Conservation (phyloP, 2,329 filamentous ascomycete species). For the Diaporthe ilicicola region DNA sequence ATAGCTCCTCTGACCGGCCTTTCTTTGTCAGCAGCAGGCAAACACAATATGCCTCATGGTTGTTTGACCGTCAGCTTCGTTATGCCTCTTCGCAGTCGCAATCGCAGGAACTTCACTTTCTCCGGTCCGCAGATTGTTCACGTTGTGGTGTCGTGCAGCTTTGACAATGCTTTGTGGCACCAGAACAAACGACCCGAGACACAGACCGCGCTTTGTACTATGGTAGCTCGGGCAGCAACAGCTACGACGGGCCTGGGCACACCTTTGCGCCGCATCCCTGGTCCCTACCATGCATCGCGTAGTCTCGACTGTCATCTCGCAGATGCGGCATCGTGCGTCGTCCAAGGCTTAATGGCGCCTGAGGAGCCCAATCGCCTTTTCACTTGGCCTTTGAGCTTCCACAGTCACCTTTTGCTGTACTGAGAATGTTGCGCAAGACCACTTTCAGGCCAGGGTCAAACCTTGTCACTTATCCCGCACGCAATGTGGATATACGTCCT, state of each 20-base stretch:
- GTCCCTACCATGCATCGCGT: slow-evolving; percentile 27
- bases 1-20: neutral
- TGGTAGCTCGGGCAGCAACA: slow-evolving; percentile 32
- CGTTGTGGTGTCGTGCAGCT: neutral
- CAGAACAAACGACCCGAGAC: slow-evolving; percentile 21
- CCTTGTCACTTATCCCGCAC: slow-evolving; percentile 20
- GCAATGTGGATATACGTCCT: slow-evolving; percentile 9
- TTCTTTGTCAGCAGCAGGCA: neutral
- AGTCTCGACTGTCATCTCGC: slow-evolving; percentile 29
- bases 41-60: neutral
- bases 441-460: slow-evolving; percentile 14
- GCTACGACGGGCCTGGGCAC: slow-evolving; percentile 25
- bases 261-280: slow-evolving; percentile 21
- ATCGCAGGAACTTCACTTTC: slow-evolving; percentile 1
- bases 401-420: neutral
- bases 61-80: neutral
- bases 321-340: slow-evolving; percentile 33
- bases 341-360: slow-evolving; percentile 27
- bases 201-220: slow-evolving; percentile 24
- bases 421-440: slow-evolving; percentile 10
- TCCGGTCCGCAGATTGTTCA: slow-evolving; percentile 12
- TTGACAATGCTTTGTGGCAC: slow-evolving; percentile 5
- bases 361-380: slow-evolving; percentile 27
- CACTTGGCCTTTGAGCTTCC: neutral
- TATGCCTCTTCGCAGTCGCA: neutral